A percentile compares a stretch with the other conserved stretches of the same genome.
phyloP scores from a whole-genome alignment of 352 stramenopile species.

The Globisporangium emineosum region DNA sequence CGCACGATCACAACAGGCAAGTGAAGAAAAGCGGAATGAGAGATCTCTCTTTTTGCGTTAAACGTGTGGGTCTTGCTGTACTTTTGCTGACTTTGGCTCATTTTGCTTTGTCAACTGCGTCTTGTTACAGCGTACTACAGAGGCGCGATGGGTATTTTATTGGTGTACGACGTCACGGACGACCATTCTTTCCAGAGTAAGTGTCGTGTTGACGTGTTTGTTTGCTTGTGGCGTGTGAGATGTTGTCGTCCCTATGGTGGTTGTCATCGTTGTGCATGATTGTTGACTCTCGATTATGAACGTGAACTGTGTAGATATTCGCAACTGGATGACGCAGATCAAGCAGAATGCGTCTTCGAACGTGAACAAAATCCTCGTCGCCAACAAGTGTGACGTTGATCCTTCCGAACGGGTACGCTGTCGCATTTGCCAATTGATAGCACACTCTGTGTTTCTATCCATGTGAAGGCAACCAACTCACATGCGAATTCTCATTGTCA shows the following conservation, averaged over 20 bases:
- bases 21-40: neutral
- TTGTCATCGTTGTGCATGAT: no score
- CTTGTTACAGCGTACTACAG: slow-evolving; percentile 82
- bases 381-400: slow-evolving; percentile 99
- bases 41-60: no score
- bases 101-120: neutral
- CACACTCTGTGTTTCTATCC: no score
- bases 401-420: slow-evolving; percentile 90
- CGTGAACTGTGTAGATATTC: slow-evolving; percentile 69
- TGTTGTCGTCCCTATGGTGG: no score
- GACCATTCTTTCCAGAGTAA: slow-evolving; percentile 90
- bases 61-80: no score
- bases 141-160: slow-evolving; percentile 88
- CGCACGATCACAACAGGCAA: slow-evolving; percentile 80
- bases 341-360: slow-evolving; percentile 98
- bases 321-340: slow-evolving; percentile 91
- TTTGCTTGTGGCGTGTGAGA: neutral
- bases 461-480: neutral
- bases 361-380: slow-evolving; percentile 99
- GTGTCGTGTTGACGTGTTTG: slow-evolving; percentile 14
- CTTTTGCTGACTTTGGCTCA: neutral
- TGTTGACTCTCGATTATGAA: no score
- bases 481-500: neutral
- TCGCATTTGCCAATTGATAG: neutral
- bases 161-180: slow-evolving; percentile 93